These are phyloP conservation scores for Cyberlindnera nakhonratchasimensis DNA, from an alignment of 805 yeast species.

Conservation along the genomic window DNA sequence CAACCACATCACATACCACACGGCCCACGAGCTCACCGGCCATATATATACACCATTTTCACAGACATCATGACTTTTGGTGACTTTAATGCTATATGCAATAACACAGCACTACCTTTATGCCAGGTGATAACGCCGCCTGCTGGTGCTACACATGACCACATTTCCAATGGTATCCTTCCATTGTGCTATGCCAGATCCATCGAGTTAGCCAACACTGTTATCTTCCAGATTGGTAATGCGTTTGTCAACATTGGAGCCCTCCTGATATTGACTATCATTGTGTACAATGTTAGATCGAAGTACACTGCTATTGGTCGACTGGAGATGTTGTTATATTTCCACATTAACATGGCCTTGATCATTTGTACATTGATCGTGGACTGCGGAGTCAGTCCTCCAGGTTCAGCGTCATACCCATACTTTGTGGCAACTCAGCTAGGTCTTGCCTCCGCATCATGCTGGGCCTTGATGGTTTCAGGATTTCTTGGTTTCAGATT, in stretches of 20 bases:
- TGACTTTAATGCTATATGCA: constrained; percentile 56
- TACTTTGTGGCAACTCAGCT: constrained; percentile 82
- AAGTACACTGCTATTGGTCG: constrained; percentile 96
- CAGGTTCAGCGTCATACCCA: constrained; percentile 69
- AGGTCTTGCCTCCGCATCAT: constrained; percentile 68
- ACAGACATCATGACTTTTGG: constrained; percentile 56
- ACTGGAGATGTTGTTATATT: constrained; percentile 74
- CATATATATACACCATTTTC: background rate
- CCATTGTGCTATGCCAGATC: constrained; percentile 83
- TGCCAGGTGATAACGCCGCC: constrained; percentile 70
- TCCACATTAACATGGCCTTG: constrained; percentile 55
- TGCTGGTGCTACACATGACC: constrained; percentile 26
- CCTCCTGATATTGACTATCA: constrained; percentile 58
- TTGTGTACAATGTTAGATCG: constrained; percentile 70
- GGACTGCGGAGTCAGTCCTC: constrained; percentile 91
- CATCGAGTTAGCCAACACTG: constrained; percentile 84
- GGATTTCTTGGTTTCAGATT: constrained; percentile 84
- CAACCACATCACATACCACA: background rate
- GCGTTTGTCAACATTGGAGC: constrained; percentile 83
- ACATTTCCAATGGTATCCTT: constrained; percentile 55
- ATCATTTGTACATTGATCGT: constrained; percentile 68
- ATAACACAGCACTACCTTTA: constrained; percentile 68
- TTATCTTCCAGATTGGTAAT: constrained; percentile 84
- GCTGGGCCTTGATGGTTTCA: constrained; percentile 63
- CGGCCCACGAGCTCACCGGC: background rate